Conservation (phyloP, 1,284 basidiomycete species). For the Cryptococcus hybrid region DNA sequence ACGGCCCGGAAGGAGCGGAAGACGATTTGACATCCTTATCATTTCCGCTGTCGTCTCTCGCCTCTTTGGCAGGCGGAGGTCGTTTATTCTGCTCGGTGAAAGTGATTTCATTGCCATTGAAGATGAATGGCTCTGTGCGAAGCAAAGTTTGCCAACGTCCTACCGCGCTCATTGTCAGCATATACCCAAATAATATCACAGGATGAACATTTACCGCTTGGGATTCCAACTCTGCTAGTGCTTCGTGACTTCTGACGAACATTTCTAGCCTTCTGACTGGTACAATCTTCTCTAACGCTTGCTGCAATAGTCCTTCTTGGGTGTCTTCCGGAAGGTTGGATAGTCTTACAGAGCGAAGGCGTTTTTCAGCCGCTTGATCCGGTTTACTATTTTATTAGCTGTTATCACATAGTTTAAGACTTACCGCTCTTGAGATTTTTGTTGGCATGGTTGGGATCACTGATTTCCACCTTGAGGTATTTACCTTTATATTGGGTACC, state of each 20-base stretch:
- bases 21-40: not conserved
- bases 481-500: constrained; percentile 64
- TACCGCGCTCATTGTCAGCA: not conserved
- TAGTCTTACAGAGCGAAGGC: constrained; percentile 63
- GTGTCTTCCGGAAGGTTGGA: constrained; percentile 67
- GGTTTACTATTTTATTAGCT: constrained; percentile 5
- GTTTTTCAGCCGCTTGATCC: constrained; percentile 55
- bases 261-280: constrained; percentile 73
- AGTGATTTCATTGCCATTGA: constrained; percentile 53
- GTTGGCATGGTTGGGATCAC: constrained; percentile 34
- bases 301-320: constrained; percentile 86
- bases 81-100: constrained; percentile 19
- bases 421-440: constrained; percentile 25
- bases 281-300: constrained; percentile 74
- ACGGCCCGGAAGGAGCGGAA: not conserved
- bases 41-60: not conserved
- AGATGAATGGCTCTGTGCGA: constrained; percentile 63
- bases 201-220: constrained; percentile 59
- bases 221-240: constrained; percentile 71
- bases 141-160: constrained; percentile 52
- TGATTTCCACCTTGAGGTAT: constrained; percentile 36
- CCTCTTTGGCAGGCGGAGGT: constrained; percentile 1
- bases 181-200: not conserved
- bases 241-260: constrained; percentile 64
- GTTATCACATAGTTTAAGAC: not conserved